Evolutionary conservation across 1,284 basidiomycete species (phyloP), one percentile per base, ranked within the genome.

Genomic region (Ceratobasidium theobromae): DNA sequence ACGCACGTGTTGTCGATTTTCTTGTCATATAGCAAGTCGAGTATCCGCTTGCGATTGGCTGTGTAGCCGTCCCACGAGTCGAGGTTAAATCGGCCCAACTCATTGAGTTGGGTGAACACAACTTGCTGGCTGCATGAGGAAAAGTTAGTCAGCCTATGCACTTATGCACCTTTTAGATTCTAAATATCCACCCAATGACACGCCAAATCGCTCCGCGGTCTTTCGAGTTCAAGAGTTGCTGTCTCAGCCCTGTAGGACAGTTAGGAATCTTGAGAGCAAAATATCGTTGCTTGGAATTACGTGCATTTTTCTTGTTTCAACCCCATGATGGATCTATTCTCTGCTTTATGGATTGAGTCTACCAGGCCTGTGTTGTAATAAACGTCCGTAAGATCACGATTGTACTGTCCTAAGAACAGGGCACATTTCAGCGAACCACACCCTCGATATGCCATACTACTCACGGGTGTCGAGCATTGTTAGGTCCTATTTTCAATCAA

Each of bases 41-140:
- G 79, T 54, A 87, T 77, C n/a, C 85, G 79, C 49, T 77, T 75
- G 14, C 85, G 78, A 73, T 86, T 84, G 16, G 81, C 80, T 9
- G 80, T 76, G 73, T 87, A 87, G 0, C 86, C 86, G 68, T 86
- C 83, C 86, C 86, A 87, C 18, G 83, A 81, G 70, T 86, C 85
- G 78, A 81, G 30, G 49, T 60, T 23, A 43, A 67, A 53, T 71
- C 52, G 65, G 38, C 77, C 78, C 5, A 71, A 70, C 60, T 79
- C 76, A 69, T 80, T 79, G 45, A 84, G 72, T 70, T 82, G 79
- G 2, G 78, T 79, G 74, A 81, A 85, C 3, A 84, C 79, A 45
- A 86, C 80, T 69, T 86, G 83, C 70, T 85, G 82, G 11, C 82
- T 84, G 68, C 2, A 27, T 18, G 27, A 30, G 27, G 25, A 41